Base-by-base conservation (phyloP, 148 eudicot species). In the Arbutus unedo region DNA sequence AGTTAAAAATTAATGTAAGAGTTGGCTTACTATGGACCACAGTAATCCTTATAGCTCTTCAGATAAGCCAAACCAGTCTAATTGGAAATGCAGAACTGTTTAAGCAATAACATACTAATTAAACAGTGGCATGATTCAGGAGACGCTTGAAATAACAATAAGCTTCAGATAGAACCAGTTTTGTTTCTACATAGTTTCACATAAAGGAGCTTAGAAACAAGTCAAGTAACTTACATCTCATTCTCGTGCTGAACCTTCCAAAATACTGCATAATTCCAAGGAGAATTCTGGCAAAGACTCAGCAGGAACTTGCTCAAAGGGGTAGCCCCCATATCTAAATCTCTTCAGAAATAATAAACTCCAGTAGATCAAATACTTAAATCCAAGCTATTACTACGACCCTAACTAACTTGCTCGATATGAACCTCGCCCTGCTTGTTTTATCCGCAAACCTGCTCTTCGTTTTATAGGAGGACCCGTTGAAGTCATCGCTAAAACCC, bases 251-350 rank as follows among this genome's bases (percentile, higher is more conserved):
- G 90, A 82, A 89, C 84, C 90, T 92, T 92, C 98, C 98, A 94
- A 86, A 94, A 92, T 21, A 94, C 88, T 50, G 93, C 96, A 87
- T 94, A 94, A 81, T 86, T 88, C 98, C 98, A 94, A 19, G 82
- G 87, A 80, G 91, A 91, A 84, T 85, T 74, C 56, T 78, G 78
- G 89, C 96, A 91, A 78, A 90, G 81, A 79, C 85, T 85, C 83
- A 86, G 82, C 74, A 94, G 84, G 76, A 90, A 82, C 67, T 82
- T 83, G 81, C 87, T 84, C 77, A 88, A 64, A 67, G 85, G 66
- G 72, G 84, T 79, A 86, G 81, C 71, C 85, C 80, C 91, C 92
- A 90, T 88, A 68, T 38, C 44, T 83, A 48, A 76, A 64, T 47
- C 53, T 82, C 15, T 80, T 67, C 84, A 31, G 41, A 83, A 81